Conservation (phyloP, 1,284 basidiomycete species). For the Neotropicomus parvogracilis region DNA sequence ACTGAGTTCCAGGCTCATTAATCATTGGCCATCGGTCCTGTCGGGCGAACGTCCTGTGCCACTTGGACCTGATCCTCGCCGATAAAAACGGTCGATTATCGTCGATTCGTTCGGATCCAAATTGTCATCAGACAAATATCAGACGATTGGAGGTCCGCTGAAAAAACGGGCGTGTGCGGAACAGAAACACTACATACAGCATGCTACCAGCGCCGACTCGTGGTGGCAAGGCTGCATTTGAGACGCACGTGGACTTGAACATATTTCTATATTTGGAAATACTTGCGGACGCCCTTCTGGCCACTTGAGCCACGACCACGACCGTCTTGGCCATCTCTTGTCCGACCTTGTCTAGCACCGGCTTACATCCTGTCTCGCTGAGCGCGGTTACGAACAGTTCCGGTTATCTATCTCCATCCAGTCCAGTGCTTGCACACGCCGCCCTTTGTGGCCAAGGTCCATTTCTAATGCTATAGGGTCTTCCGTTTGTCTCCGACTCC, state of each 20-base stretch:
- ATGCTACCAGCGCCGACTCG: neutral
- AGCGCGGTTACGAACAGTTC: neutral
- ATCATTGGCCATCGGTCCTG: slow-evolving; percentile 1
- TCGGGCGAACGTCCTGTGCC: neutral
- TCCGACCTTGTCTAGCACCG: neutral
- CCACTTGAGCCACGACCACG: neutral
- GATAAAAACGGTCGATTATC: slow-evolving; percentile 8
- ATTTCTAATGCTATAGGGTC: neutral
- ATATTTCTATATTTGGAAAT: neutral
- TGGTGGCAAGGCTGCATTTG: no score
- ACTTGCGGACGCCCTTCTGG: slow-evolving; percentile 6
- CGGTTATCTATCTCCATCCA: slow-evolving; percentile 11
- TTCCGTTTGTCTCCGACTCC: neutral
- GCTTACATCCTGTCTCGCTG: neutral
- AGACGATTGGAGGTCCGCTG: slow-evolving; percentile 14
- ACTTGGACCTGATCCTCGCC: slow-evolving; percentile 9
- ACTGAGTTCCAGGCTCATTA: neutral
- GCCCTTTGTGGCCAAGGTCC: neutral
- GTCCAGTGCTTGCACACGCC: neutral
- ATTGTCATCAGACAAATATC: slow-evolving; percentile 25
- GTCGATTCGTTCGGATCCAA: neutral
- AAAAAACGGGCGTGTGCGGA: slow-evolving; percentile 8
- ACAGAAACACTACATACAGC: neutral
- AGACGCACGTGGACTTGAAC: neutral
- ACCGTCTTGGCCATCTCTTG: no score